Evolutionary conservation across 495 filamentous ascomycete genomes (phyloP), one percentile per base, ranked within the genome.

Genomic region (Neurospora discreta): DNA sequence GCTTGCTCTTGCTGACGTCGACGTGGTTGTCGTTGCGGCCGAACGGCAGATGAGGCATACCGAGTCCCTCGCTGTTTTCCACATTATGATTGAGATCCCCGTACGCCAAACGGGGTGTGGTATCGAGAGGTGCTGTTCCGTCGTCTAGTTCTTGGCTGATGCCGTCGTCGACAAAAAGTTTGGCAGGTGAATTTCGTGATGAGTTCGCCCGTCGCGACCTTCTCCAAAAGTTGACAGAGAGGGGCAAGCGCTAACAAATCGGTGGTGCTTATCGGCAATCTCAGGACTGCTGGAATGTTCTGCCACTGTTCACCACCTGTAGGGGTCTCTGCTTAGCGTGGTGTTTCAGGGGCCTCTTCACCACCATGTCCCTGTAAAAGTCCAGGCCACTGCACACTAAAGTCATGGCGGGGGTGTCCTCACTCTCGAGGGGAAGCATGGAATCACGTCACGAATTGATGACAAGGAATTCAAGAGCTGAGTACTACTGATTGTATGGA

Each of bases 21-120:
- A 33, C 7, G 38, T 73, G 15, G 10, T 70, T 23, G 68, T 46
- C 7, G 39, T 23, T 13, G 71, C 69, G 23, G 73, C 71, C 69
- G 77, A 79, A 60, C 78, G 76, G 72, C 80, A 82, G 13, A 80
- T 38, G 39, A 79, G 39, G 72, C 80, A 82, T 23, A 81, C 77
- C 16, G 80, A 80, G 38, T 78, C 77, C 42, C 76, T 71, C 2
- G 78, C 74, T 68, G 75, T 76, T 72, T 74, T 78, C 79, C 75
- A 80, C 79, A 80, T 80, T 30, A 33, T 78, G 39, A n/a, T 58
- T n/a, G 36, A 70, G 42, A 33, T 67, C 65, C 68, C n/a, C 68
- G 39, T n/a, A 43, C 52, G 16, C 26, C 42, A 43, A 43, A 71
- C 52, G 52, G 52, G 15, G 15, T 65, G 52, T 65, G 52, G 52